A percentile compares a stretch with the other conserved stretches of the same genome.
Evolutionary conservation across 73 alveolate species (phyloP).

Genomic region (Paramecium sexaurelia): DNA sequence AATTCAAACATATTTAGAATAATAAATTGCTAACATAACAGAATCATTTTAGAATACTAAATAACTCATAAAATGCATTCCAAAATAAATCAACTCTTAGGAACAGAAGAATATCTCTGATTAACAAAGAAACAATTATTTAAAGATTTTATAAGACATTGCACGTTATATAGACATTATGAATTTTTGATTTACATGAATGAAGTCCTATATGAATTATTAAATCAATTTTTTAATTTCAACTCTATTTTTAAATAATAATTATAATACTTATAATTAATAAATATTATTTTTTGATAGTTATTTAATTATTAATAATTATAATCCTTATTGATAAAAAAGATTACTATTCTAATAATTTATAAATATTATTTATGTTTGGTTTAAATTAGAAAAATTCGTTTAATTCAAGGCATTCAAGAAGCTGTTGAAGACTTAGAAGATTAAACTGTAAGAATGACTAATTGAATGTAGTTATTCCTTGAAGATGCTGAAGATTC

Average conservation of each 20-base stretch:
- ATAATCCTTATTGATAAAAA: too few species aligned
- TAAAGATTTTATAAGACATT: neutral
- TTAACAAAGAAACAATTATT: neutral
- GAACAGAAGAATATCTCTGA: neutral
- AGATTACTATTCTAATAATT: too few species aligned
- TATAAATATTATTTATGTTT: too few species aligned
- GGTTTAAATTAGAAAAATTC: too few species aligned
- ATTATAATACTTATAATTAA: too few species aligned
- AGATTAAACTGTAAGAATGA: constrained; percentile 46
- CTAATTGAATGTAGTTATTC: constrained; percentile 25
- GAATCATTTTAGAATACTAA: neutral
- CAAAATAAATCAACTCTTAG: neutral
- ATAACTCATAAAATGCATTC: neutral
- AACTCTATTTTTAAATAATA: too few species aligned
- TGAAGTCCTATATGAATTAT: too few species aligned
- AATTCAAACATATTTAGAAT: neutral
- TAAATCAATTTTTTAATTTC: too few species aligned
- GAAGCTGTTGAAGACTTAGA: constrained; percentile 62
- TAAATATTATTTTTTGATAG: too few species aligned
- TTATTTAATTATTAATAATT: too few species aligned
- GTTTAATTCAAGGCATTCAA: too few species aligned
- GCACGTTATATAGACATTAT: neutral
- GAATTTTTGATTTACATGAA: neutral
- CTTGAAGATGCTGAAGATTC: constrained; percentile 68
- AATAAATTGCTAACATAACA: neutral